A percentile compares a stretch with the other conserved stretches of the same genome.
Evolutionary conservation across 306 rosid species (phyloP).

Genomic region (Cucumis cinereus): DNA sequence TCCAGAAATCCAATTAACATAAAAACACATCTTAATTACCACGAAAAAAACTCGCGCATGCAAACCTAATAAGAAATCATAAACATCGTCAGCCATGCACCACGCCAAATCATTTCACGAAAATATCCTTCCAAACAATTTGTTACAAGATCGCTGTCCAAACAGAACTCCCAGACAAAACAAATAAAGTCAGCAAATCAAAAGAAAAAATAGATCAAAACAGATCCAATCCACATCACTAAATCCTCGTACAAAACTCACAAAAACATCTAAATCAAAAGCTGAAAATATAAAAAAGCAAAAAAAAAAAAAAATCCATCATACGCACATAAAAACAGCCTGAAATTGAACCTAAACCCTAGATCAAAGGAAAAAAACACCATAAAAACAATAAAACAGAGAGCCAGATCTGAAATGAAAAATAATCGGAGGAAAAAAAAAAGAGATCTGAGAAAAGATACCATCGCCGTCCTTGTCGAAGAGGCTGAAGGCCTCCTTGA

Average conservation of each 20-base stretch:
- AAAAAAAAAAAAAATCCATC: neutral
- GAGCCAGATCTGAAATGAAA: neutral
- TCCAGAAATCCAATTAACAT: neutral
- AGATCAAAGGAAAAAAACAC: neutral
- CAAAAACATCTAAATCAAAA: neutral
- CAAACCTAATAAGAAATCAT: neutral
- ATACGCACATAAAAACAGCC: neutral
- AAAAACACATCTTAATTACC: neutral
- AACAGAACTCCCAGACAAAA: neutral
- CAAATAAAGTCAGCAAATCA: neutral
- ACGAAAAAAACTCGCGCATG: neutral
- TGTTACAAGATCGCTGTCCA: neutral
- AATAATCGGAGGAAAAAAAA: too few species aligned
- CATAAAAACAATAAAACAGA: neutral
- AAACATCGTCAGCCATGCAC: too few species aligned
- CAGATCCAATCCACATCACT: neutral
- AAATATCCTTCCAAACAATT: neutral
- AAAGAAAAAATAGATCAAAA: too few species aligned
- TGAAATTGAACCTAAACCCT: neutral
- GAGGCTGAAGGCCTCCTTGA: constrained; percentile 78
- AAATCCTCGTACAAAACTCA: neutral
- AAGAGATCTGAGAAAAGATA: constrained; percentile 33
- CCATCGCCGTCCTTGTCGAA: constrained; percentile 90
- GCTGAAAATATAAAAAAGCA: neutral
- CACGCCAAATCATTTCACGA: neutral